Evolutionary conservation across 495 filamentous ascomycete species (phyloP), one percentile per base, ranked within the genome.

Genomic region (Penicillium manginii): DNA sequence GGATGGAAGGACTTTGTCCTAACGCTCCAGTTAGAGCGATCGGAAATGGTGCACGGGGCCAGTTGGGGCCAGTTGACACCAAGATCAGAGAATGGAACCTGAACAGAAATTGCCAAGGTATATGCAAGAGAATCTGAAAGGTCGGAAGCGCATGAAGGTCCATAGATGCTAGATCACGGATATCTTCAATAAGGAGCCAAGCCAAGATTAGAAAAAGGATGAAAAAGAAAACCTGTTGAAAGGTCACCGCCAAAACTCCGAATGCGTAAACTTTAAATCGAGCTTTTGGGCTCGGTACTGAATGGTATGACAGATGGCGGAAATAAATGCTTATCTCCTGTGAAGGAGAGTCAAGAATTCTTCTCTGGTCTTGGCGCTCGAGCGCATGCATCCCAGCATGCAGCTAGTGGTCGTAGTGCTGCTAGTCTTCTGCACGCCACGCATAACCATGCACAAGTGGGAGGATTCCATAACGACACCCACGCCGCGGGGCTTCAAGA

Each of bases 381-480:
- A 88, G 63, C 93, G 87, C 81, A 98, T 96, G 69, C 91, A 90
- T 21, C 94, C 96, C 23, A 97, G 82, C 81, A 98, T 96, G 67
- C 93, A 97, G 74, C 92, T 97, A 32, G 94, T 98, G 26, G 91
- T 93, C 11, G 96, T 98, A 14, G 81, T 90, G 46, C 89, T 87
- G 43, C 84, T 84, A 6, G 91, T 90, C 80, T 99, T 97, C 70
- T 96, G 84, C 23, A 97, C 92, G 1, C 93, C 93, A 21, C 93
- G 83, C 91, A 94, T 94, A 10, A 96, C 93, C 93, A 97, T 98
- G 80, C 94, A 98, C n/a, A 98, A 81, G 77, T 98, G 94, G 63
- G 88, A 91, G 31, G 91, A 93, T 68, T 98, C 96, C 89, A 98
- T 96, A 49, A 98, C 93, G 9, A 98, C 93, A 21, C 89, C 93